Evolutionary conservation across 2,329 filamentous ascomycete species (phyloP).

Genomic region (Diaporthe aspalathi): DNA sequence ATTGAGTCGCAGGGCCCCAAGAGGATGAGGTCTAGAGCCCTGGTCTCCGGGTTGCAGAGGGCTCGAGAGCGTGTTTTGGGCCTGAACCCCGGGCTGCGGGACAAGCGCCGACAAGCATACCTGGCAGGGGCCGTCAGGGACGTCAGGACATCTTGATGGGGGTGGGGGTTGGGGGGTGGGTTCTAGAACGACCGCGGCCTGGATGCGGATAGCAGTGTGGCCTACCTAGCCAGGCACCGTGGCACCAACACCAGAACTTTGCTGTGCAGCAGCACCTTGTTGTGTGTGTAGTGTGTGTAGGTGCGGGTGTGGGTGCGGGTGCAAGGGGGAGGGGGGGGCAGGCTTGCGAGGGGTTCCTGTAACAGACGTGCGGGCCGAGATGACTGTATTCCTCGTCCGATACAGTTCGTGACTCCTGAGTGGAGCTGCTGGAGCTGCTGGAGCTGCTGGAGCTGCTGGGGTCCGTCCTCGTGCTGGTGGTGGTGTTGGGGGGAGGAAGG

Average conservation of each 20-base stretch:
- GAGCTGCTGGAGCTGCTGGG: not conserved
- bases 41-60: constrained; percentile 23
- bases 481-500: not conserved
- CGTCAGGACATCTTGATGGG: not conserved
- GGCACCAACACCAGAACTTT: not conserved
- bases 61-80: constrained; percentile 29
- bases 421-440: constrained; percentile 9
- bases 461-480: not conserved
- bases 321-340: constrained; percentile 25
- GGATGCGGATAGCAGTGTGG: no score
- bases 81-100: constrained; percentile 4
- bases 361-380: constrained; percentile 35
- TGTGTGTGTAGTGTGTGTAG: no score
- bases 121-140: no score
- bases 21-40: constrained; percentile 24
- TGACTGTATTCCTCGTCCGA: constrained; percentile 32
- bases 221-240: not conserved
- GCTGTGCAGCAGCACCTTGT: not conserved
- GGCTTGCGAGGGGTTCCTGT: constrained; percentile 16
- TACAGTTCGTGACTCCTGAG: constrained; percentile 29
- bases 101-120: constrained; percentile 24
- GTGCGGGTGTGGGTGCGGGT: not conserved
- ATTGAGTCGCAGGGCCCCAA: constrained; percentile 20
- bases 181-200: constrained; percentile 20
- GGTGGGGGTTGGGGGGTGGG: no score